Evolutionary conservation across 2,329 filamentous ascomycete genomes (phyloP), one percentile per base, ranked within the genome.

Genomic region (Leptodontidium sp.): DNA sequence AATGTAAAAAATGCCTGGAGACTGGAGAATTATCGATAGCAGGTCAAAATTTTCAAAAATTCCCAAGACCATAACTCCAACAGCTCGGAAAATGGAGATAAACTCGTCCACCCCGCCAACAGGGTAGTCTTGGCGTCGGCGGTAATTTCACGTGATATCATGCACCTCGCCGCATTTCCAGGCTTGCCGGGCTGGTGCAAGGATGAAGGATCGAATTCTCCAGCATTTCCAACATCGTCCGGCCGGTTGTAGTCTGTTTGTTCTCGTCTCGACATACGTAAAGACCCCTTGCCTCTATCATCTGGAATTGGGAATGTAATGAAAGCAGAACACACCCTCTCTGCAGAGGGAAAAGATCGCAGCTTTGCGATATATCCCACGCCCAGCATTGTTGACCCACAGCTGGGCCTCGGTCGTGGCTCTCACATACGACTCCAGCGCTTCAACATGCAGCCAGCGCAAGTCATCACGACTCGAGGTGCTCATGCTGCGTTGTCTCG

Each of bases 401-500:
- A 26, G 21, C 57, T 45, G 57, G 57, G 14, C 47, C 32, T 43
- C 15, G n/a, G 61, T 55, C 61, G 49, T 64, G 61, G 61, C 61
- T 55, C 21, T 45, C 11, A 21, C 57, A 43, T 43, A 59, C 21
- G 14, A 26, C 35, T 24, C 55, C 5, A 35, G 12, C 17, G 15
- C 21, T 61, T 8, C 47, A 58, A 53, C 38, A 53, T 65, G 61
- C 61, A 68, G 43, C 15, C 35, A 43, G 43, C 57, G 24, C 40
- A 59, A 59, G 11, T 53, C 47, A 43, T 53, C 61, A 64, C 32
- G 5, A 43, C n/a, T 43, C n/a, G n/a, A 24, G 6, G 32, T 40
- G 49, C 47, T 53, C 61, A 53, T 55, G 59, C 24, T 71, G 69
- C 53, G 69, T 63, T 71, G 64, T 68, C 67, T 67, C 32, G 64